Conservation (phyloP, 352 stramenopile genomes). For the Paralagenidium karlingii region DNA sequence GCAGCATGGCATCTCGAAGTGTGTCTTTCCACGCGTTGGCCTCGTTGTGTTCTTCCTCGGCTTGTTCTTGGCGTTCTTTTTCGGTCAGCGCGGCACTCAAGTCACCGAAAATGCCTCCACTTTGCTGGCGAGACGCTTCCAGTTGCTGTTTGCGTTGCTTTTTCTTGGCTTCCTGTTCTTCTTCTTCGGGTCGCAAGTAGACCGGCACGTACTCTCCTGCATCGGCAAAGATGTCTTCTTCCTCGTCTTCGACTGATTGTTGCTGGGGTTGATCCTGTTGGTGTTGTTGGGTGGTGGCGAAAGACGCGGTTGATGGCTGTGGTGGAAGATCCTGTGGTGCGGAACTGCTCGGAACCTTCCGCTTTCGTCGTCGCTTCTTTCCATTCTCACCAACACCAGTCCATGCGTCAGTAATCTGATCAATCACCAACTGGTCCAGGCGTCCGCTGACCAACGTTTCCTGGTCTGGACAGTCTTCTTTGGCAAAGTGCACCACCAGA, state of each 20-base stretch:
- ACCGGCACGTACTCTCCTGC: conserved; percentile 57
- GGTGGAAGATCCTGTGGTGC: conserved; percentile 1
- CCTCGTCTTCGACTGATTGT: conserved; percentile 32
- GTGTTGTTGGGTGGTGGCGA: too few species aligned
- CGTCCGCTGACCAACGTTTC: conserved; percentile 45
- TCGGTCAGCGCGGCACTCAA: conserved; percentile 52
- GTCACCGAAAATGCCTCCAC: conserved; percentile 60
- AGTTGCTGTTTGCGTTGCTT: too few species aligned
- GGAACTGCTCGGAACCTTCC: not conserved
- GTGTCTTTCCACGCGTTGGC: conserved; percentile 52
- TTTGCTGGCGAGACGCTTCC: too few species aligned
- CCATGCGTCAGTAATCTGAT: conserved; percentile 19
- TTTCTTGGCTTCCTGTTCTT: conserved; percentile 1
- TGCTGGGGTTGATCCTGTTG: too few species aligned
- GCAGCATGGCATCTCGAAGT: conserved; percentile 34
- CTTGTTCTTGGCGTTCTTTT: conserved; percentile 29
- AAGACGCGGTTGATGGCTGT: not conserved
- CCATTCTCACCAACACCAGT: too few species aligned
- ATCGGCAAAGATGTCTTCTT: conserved; percentile 68
- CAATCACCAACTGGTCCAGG: conserved; percentile 32
- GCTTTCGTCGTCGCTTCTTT: not conserved
- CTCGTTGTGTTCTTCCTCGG: too few species aligned
- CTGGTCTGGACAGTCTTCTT: conserved; percentile 49
- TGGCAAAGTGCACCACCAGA: conserved; percentile 48
- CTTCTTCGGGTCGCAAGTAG: conserved; percentile 23